Evolutionary conservation across 306 rosid genomes (phyloP), one percentile per base, ranked within the genome.

Genomic region (Arachis stenosperma): DNA sequence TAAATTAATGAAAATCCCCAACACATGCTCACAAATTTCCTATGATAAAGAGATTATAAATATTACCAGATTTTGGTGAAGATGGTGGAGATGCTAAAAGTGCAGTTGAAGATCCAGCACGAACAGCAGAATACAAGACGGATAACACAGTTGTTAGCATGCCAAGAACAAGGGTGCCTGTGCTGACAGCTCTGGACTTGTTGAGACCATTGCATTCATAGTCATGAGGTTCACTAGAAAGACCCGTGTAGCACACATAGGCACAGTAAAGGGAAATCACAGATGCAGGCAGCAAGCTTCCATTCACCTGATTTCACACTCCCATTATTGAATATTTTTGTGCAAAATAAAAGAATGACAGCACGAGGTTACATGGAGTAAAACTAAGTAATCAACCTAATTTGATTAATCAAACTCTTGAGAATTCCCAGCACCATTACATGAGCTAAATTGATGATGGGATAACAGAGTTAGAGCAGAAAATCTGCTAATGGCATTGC

Each of bases 201-300:
- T 78, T 79, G 40, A 94, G 97, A 79, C 90, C 96, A 81, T 94
- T 94, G 89, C 99, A 94, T 54, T 70, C 90, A 44, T 91, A 94
- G 79, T 50, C 85, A 59, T 44, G 88, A 67, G 97, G 99, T 83
- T 94, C 99, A 53, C 97, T 87, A 63, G 97, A 81, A 61, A 94
- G 97, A 36, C 90, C 99, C 42, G 97, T 91, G 87, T 86, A 94
- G 89, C 96, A 90, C 71, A 91, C 71, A 50, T 94, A 94, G 39
- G 97, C 99, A 83, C 91, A 84, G 47, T 91, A 94, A 67, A 94
- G 76, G 59, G 97, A 89, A 65, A 94, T 88, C 85, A 94, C 97
- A 61, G 99, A 83, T 37, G 99, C 96, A 61, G 99, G 99, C 84
- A 94, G 81, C 75, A 94, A 89, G 84, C 99, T 94, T 48, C 99